phyloP scores from a whole-genome alignment of 2,329 filamentous ascomycete genomes.

The Hypoxylon rubiginosum region DNA sequence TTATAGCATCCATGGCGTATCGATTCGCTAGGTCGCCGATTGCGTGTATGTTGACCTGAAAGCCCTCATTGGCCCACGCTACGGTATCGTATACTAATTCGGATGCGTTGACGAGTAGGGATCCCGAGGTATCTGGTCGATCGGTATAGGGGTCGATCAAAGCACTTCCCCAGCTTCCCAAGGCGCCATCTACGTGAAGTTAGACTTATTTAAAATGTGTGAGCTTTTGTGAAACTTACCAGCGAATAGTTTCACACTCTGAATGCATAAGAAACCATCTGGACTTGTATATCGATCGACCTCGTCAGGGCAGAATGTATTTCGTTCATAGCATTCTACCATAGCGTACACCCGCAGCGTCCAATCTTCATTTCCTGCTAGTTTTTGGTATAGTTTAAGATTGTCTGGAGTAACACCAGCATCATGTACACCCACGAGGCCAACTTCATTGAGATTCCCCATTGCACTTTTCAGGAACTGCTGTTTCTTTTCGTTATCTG shows the following conservation, averaged over 20 bases:
- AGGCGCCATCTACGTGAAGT: slow-evolving; percentile 69
- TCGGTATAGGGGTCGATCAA: slow-evolving; percentile 79
- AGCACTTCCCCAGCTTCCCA: slow-evolving; percentile 79
- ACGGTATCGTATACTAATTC: slow-evolving; percentile 66
- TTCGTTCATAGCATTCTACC: slow-evolving; percentile 74
- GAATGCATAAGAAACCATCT: slow-evolving; percentile 67
- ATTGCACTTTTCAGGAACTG: slow-evolving; percentile 72
- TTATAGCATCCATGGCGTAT: slow-evolving; percentile 73
- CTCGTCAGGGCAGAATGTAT: slow-evolving; percentile 71
- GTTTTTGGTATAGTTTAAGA: slow-evolving; percentile 65
- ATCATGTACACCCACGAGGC: slow-evolving; percentile 77
- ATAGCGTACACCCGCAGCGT: slow-evolving; percentile 76
- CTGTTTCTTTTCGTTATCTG: slow-evolving; percentile 65
- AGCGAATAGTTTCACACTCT: slow-evolving; percentile 77
- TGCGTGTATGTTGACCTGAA: slow-evolving; percentile 79
- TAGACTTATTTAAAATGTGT: slow-evolving; percentile 24
- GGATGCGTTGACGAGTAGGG: slow-evolving; percentile 75
- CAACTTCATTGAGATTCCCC: slow-evolving; percentile 71
- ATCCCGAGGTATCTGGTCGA: slow-evolving; percentile 71
- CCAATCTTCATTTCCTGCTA: slow-evolving; percentile 67
- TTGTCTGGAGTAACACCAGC: slow-evolving; percentile 71
- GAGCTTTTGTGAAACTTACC: slow-evolving; percentile 57
- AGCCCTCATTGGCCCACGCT: slow-evolving; percentile 71
- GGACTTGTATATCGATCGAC: slow-evolving; percentile 59
- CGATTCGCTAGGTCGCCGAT: slow-evolving; percentile 79